A percentile compares a stretch with the other conserved stretches of the same genome.
Conservation (phyloP, 1,284 basidiomycete genomes). For the Takashimella tepidaria region DNA sequence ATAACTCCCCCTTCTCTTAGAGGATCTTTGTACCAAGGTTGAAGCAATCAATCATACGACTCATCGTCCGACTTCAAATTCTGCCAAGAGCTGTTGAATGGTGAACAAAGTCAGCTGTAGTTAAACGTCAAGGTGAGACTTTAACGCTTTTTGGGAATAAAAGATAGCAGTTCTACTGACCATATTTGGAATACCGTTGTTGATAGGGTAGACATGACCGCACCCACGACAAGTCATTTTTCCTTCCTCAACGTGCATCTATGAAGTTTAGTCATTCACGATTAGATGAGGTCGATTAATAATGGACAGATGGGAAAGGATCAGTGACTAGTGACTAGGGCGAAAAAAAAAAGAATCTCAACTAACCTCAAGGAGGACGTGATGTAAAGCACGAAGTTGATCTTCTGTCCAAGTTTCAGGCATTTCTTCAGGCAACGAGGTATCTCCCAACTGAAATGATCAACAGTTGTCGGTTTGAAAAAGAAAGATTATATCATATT, state of each 20-base stretch:
- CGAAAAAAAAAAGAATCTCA: too few species aligned
- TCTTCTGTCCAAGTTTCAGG: conserved; percentile 64
- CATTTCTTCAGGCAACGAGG: conserved; percentile 67
- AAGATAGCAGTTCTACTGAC: conserved; percentile 52
- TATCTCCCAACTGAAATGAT: conserved; percentile 71
- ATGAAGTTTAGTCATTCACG: too few species aligned
- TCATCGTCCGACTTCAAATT: conserved; percentile 67
- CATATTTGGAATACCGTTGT: conserved; percentile 97
- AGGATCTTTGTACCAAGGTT: too few species aligned
- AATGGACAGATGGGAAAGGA: too few species aligned
- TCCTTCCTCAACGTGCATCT: conserved; percentile 92
- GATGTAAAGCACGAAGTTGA: conserved; percentile 69
- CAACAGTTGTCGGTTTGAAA: too few species aligned
- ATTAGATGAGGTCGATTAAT: too few species aligned
- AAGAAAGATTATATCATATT: too few species aligned
- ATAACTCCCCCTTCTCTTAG: too few species aligned
- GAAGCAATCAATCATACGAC: too few species aligned
- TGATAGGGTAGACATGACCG: conserved; percentile 82
- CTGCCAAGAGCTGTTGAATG: conserved; percentile 66
- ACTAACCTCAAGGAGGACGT: conserved; percentile 83
- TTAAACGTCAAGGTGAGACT: too few species aligned
- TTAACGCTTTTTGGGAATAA: too few species aligned
- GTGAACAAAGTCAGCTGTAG: conserved; percentile 3
- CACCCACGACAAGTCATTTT: conserved; percentile 92
- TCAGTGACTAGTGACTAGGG: too few species aligned